A percentile compares a stretch with the other conserved stretches of the same genome.
Conservation (phyloP, 1,284 basidiomycete species). For the Agroathelia rolfsii region DNA sequence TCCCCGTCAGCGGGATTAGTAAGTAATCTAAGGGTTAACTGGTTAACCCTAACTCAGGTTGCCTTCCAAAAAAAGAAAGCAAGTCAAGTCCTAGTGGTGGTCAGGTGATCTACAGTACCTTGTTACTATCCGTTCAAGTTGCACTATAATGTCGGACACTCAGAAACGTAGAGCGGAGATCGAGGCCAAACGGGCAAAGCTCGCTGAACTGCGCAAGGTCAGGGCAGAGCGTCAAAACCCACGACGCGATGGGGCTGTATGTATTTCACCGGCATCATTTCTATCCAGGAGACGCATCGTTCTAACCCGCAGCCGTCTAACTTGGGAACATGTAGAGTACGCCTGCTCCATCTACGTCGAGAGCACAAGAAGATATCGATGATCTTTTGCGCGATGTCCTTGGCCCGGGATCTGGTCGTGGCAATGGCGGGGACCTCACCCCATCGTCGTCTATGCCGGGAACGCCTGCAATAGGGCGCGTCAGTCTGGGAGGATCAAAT, state of each 20-base stretch:
- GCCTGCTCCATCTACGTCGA: conserved; percentile 24
- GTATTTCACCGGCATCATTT: conserved; percentile 7
- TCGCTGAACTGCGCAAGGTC: conserved; percentile 73
- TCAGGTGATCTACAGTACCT: no score
- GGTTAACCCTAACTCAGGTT: no score
- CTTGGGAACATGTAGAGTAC: conserved; percentile 19
- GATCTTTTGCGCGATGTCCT: conserved; percentile 55
- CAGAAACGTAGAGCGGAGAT: conserved; percentile 73
- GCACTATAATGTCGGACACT: conserved; percentile 24
- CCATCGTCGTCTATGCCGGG: conserved; percentile 63
- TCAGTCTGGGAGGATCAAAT: conserved; percentile 34
- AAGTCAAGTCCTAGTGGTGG: no score
- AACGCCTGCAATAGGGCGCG: conserved; percentile 45
- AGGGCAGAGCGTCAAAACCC: conserved; percentile 58
- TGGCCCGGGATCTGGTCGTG: no score
- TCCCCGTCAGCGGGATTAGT: no score
- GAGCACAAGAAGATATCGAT: conserved; percentile 50
- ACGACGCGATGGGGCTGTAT: conserved; percentile 37
- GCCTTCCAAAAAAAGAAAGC: no score
- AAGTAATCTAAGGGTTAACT: no score
- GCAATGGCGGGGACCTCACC: conserved; percentile 43
- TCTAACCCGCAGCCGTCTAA: conserved; percentile 3
- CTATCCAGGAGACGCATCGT: neutral
- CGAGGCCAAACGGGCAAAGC: conserved; percentile 83
- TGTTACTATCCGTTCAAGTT: no score